Evolutionary conservation across 2,329 filamentous ascomycete genomes (phyloP).

Genomic region (Pseudogymnoascus sp.): DNA sequence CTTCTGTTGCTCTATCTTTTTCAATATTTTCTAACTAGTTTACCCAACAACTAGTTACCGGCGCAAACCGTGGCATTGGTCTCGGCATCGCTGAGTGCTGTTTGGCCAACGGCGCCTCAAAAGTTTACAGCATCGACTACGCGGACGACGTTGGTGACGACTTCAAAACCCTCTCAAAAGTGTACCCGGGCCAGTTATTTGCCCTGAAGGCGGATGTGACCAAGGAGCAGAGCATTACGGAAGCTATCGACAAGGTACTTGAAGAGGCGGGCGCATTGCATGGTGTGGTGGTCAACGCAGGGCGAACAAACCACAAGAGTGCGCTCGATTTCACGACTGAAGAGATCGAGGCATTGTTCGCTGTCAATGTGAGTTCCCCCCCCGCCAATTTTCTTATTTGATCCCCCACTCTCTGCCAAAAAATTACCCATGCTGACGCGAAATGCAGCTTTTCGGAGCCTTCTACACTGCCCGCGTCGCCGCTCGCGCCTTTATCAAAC

Average conservation of each 20-base stretch:
- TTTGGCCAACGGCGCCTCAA: constrained; percentile 34
- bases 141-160: constrained; percentile 32
- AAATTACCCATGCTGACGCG: neutral
- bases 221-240: constrained; percentile 35
- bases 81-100: constrained; percentile 40
- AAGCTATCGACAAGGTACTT: constrained; percentile 37
- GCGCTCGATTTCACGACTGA: constrained; percentile 41
- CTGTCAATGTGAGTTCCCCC: constrained; percentile 28
- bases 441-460: constrained; percentile 34
- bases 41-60: constrained; percentile 23
- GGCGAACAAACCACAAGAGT: constrained; percentile 42
- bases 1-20: neutral
- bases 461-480: constrained; percentile 36
- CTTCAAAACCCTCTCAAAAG: constrained; percentile 31
- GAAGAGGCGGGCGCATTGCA: constrained; percentile 35
- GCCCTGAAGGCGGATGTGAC: constrained; percentile 39
- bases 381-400: neutral
- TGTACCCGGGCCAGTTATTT: constrained; percentile 32
- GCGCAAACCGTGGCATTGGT: constrained; percentile 33
- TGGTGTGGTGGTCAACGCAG: constrained; percentile 43
- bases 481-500: constrained; percentile 37
- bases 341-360: constrained; percentile 37
- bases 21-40: neutral
- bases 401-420: neutral
- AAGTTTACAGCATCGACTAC: constrained; percentile 40